phyloP scores from a whole-genome alignment of 495 filamentous ascomycete genomes.

The Penicillium angulare region DNA sequence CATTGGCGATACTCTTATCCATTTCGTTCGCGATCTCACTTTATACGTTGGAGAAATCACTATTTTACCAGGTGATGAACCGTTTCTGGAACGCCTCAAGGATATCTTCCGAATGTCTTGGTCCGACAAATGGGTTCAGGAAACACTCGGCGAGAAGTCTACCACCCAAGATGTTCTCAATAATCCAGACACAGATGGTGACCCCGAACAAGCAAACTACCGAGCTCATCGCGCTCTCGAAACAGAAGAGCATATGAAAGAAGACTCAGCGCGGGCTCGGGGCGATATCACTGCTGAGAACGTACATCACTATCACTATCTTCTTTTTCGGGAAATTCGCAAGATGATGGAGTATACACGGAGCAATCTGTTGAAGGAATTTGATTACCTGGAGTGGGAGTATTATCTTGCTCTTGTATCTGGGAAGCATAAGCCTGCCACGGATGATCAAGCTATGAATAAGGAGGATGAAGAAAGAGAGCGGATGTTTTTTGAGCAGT shows the following conservation, averaged over 20 bases:
- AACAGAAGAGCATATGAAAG: constrained; percentile 37
- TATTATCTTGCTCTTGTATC: constrained; percentile 70
- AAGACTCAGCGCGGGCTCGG: constrained; percentile 35
- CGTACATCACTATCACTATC: constrained; percentile 61
- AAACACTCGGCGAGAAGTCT: constrained; percentile 18
- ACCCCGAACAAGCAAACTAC: background rate
- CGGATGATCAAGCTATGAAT: constrained; percentile 4
- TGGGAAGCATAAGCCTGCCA: constrained; percentile 61
- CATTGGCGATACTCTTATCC: constrained; percentile 66
- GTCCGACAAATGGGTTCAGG: constrained; percentile 23
- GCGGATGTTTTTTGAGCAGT: constrained; percentile 28
- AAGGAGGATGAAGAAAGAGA: constrained; percentile 16
- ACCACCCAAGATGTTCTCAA: constrained; percentile 2
- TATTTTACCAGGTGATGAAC: constrained; percentile 66
- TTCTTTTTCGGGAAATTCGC: constrained; percentile 65
- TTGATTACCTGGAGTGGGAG: constrained; percentile 79
- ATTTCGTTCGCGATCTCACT: constrained; percentile 64
- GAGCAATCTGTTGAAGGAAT: constrained; percentile 59
- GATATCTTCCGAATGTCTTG: constrained; percentile 17
- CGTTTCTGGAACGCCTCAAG: constrained; percentile 19
- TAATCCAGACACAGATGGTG: background rate
- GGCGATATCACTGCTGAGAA: constrained; percentile 46
- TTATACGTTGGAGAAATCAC: constrained; percentile 70
- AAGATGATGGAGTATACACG: constrained; percentile 64
- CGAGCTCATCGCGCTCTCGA: constrained; percentile 10